Percentiles rank a stretch among this genome's conserved stretches.
These are phyloP conservation scores for Pythium volutum DNA, from an alignment of 352 stramenopile genomes.

Conservation along the genomic window DNA sequence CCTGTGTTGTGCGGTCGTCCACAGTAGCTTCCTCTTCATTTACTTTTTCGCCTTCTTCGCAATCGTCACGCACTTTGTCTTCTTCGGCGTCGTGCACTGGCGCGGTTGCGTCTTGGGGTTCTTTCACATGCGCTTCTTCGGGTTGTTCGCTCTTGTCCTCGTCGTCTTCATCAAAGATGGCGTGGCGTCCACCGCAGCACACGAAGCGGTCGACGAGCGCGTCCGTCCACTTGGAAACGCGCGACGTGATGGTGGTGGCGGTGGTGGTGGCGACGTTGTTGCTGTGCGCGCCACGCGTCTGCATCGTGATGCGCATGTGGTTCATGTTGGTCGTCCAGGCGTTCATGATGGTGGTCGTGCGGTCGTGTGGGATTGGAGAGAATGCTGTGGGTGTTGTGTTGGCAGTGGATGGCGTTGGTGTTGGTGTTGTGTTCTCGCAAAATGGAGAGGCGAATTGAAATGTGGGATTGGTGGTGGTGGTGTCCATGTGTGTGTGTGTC, in stretches of 20 bases:
- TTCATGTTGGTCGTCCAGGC: too few relatives aligned
- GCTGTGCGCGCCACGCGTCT: background rate
- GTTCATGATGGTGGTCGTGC: background rate
- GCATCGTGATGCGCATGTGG: background rate
- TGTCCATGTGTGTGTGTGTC: background rate
- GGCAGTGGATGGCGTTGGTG: too few relatives aligned
- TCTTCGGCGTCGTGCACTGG: too few relatives aligned
- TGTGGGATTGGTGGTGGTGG: background rate
- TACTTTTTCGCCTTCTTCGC: too few relatives aligned
- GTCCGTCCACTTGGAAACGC: background rate
- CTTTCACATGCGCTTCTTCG: background rate
- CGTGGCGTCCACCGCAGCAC: background rate
- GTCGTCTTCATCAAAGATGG: background rate
- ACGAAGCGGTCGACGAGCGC: constrained; percentile 3
- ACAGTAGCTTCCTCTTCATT: too few relatives aligned
- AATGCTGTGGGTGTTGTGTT: background rate
- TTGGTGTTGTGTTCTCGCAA: background rate
- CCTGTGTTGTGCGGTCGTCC: too few relatives aligned
- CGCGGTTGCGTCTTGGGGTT: too few relatives aligned
- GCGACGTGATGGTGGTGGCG: background rate
- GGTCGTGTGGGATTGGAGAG: background rate
- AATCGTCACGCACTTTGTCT: too few relatives aligned
- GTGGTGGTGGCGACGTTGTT: too few relatives aligned
- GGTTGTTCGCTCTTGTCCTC: background rate
- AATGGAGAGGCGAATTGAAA: background rate